Conservation (phyloP, 179 eudicot genomes). For the Beta corolliflora region DNA sequence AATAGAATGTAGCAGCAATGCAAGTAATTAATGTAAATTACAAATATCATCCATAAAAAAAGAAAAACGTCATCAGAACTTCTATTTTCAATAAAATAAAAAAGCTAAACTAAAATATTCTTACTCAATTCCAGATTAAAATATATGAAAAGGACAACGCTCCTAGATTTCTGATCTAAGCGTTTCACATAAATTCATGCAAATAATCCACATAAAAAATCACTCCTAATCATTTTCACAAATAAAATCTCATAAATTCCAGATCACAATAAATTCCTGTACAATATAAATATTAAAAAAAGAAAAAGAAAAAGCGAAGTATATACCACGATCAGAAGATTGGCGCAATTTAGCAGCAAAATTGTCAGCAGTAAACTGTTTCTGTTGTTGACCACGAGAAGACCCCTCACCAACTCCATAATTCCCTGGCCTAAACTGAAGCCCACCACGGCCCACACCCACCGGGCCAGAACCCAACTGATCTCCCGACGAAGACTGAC, state of each 20-base stretch:
- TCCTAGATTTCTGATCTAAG: neutral
- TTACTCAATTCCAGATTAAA: no score
- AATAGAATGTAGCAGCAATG: no score
- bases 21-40: no score
- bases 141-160: neutral
- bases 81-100: no score
- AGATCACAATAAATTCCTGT: neutral
- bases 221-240: neutral
- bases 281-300: neutral
- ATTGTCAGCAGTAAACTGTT: neutral
- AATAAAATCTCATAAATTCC: neutral
- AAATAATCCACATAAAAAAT: neutral
- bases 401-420: neutral
- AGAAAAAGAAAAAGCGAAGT: no score
- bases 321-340: constrained; percentile 18
- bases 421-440: neutral
- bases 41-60: no score
- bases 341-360: constrained; percentile 14
- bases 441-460: constrained; percentile 11
- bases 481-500: neutral
- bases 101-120: no score
- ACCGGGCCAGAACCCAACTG: neutral
- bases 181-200: neutral
- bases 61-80: no score
- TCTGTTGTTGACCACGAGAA: neutral